Base-by-base conservation (phyloP, 2,329 filamentous ascomycete genomes). In the Alternaria sp. region DNA sequence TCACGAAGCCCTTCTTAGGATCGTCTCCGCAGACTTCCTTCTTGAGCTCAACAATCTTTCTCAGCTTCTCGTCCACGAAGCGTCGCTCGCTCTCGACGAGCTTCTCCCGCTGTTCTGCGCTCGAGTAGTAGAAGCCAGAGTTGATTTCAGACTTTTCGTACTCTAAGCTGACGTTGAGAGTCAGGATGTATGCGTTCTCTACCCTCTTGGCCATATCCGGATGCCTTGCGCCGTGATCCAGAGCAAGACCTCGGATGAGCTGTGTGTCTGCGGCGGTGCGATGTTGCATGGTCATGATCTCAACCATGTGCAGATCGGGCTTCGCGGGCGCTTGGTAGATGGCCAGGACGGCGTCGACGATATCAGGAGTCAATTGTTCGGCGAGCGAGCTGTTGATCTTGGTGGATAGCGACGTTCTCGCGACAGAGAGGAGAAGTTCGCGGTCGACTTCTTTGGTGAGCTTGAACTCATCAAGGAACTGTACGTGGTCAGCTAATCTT, bases 261-360 rank as follows among this genome's bases (percentile, higher is more conserved):
- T 97, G 93, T 61, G 96, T 99, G 81, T 99, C 96, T 30, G 96
- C 93, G 62, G 95, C 94, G 56, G 93, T 93, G 73, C 95, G 92
- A 85, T 99, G 96, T 84, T 99, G 96, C 95, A 99, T 98, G 81
- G 97, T 98, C 96, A 99, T 99, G 75, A 99, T 98, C 83, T 99
- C 96, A 71, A 99, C 88, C 96, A 99, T 99, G 85, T 98, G 95
- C 77, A 99, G 83, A 83, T 99, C 96, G 60, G 96, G 96, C 85
- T 98, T 98, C 67, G 89, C 89, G 25, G 93, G 93, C 17, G 92
- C 85, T 80, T 93, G 88, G 85, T 97, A 94, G 80, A 99, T 99
- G 69, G 96, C 89, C 61, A 99, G 89, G 51, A 99, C 96, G 63
- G 96, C 92, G 79, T 99, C 96, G 76, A 98, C 96, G 76, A 99